These are phyloP conservation scores for Talaromyces sp. DNA, from an alignment of 2,329 filamentous ascomycete species.

Conservation along the genomic window DNA sequence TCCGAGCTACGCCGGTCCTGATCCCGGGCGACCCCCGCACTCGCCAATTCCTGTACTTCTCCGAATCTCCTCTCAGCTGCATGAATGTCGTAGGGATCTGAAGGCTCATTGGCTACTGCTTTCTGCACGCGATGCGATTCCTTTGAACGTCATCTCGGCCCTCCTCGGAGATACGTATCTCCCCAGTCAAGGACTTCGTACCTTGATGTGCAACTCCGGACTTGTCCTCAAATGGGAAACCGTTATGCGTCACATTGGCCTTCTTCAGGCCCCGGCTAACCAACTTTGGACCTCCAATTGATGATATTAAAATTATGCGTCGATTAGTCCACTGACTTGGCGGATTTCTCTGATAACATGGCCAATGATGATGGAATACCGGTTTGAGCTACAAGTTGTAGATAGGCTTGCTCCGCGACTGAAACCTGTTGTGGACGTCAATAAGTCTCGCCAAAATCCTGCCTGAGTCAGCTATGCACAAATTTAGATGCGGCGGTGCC, in stretches of 20 bases:
- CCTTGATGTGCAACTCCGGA: not conserved
- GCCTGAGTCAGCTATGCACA: not conserved
- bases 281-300: not conserved
- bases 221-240: not conserved
- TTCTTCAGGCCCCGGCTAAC: not conserved
- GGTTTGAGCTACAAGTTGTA: not conserved
- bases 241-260: not conserved
- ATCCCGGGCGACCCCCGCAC: not conserved
- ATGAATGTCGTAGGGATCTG: not conserved
- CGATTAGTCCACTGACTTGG: not conserved
- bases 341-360: not conserved
- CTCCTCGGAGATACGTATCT: not conserved
- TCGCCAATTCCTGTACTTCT: not conserved
- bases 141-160: not conserved
- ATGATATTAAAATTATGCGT: not conserved
- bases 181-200: not conserved
- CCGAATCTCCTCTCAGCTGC: not conserved
- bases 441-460: not conserved
- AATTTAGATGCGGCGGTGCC: not conserved
- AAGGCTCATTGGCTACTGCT: not conserved
- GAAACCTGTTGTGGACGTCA: not conserved
- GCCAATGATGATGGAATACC: not conserved
- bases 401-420: not conserved
- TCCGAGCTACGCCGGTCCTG: not conserved
- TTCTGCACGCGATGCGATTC: not conserved